A percentile compares a stretch with the other conserved stretches of the same genome.
Evolutionary conservation across 768 basidiomycete species (phyloP).

Genomic region (Saitozyma sp.): DNA sequence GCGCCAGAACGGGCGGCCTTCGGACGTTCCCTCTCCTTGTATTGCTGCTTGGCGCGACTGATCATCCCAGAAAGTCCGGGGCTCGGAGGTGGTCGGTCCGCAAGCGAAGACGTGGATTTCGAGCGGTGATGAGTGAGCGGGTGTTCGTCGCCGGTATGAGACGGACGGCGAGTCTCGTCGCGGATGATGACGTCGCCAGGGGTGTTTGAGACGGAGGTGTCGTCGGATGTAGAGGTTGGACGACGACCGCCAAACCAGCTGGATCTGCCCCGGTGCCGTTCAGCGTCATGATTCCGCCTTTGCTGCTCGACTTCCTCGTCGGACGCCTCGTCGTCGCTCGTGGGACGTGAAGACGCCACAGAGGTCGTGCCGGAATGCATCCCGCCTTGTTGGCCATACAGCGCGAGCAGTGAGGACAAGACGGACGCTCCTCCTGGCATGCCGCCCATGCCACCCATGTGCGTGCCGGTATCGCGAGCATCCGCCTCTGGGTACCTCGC

Average conservation of each 20-base stretch:
- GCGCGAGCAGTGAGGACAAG: constrained; percentile 65
- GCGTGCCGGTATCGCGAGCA: constrained; percentile 9
- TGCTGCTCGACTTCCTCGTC: constrained; percentile 32
- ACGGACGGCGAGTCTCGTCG: constrained; percentile 13
- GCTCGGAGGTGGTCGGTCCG: constrained; percentile 2
- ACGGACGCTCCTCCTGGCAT: constrained; percentile 51
- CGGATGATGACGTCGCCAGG: constrained; percentile 20
- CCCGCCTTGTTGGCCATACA: constrained; percentile 59
- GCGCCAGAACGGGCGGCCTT: constrained; percentile 59
- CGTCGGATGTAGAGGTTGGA: constrained; percentile 3
- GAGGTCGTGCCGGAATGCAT: constrained; percentile 44
- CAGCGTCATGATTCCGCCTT: too few species aligned
- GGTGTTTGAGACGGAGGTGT: constrained; percentile 17
- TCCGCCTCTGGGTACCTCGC: constrained; percentile 30
- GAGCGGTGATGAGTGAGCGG: constrained; percentile 14
- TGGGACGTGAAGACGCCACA: constrained; percentile 46
- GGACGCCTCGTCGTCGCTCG: constrained; percentile 33
- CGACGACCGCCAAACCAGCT: too few species aligned
- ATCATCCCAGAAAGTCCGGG: constrained; percentile 27
- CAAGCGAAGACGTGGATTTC: constrained; percentile 13
- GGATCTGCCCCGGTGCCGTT: too few species aligned
- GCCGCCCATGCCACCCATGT: constrained; percentile 8
- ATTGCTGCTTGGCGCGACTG: constrained; percentile 25
- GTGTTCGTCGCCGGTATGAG: neutral
- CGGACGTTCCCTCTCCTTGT: constrained; percentile 32